A percentile compares a stretch with the other conserved stretches of the same genome.
These are phyloP conservation scores for Cercospora sojina DNA, from an alignment of 2,329 filamentous ascomycete species.

Conservation along the genomic window DNA sequence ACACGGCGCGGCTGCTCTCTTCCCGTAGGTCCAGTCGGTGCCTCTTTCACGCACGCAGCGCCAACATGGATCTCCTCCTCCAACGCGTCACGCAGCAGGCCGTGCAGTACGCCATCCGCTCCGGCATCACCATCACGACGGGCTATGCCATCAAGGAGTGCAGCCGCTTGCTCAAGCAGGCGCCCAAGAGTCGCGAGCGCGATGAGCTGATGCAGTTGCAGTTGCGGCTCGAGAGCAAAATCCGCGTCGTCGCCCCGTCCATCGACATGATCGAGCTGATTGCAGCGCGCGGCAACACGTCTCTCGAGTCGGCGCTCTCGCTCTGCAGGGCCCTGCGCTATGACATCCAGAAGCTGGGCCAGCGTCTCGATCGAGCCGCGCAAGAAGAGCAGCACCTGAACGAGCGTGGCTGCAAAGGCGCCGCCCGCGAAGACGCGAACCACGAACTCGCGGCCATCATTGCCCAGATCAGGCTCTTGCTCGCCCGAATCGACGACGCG, in stretches of 20 bases:
- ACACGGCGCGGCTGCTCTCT: background rate
- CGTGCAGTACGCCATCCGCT: constrained; percentile 88
- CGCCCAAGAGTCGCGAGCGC: constrained; percentile 66
- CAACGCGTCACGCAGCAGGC: constrained; percentile 71
- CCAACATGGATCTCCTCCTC: constrained; percentile 68
- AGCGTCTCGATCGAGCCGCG: constrained; percentile 69
- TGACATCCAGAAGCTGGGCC: constrained; percentile 78
- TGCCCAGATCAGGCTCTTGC: constrained; percentile 69
- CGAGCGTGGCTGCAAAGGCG: constrained; percentile 46
- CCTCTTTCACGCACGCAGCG: background rate
- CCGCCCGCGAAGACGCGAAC: constrained; percentile 58
- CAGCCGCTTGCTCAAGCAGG: constrained; percentile 70
- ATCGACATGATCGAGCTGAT: constrained; percentile 93
- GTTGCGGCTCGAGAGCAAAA: constrained; percentile 76
- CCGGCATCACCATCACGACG: constrained; percentile 81
- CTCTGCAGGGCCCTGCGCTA: constrained; percentile 79
- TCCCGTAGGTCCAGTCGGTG: background rate
- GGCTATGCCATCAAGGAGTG: constrained; percentile 82
- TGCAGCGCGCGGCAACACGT: constrained; percentile 71
- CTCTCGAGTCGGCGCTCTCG: constrained; percentile 78
- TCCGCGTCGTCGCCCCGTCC: constrained; percentile 86
- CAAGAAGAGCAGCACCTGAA: constrained; percentile 58
- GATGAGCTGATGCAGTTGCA: constrained; percentile 73
- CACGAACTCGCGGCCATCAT: constrained; percentile 69
- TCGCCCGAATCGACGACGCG: constrained; percentile 81